Percentiles rank a stretch among this genome's conserved stretches.
phyloP scores from a whole-genome alignment of 2,329 filamentous ascomycete species.

The Fusarium setosum region DNA sequence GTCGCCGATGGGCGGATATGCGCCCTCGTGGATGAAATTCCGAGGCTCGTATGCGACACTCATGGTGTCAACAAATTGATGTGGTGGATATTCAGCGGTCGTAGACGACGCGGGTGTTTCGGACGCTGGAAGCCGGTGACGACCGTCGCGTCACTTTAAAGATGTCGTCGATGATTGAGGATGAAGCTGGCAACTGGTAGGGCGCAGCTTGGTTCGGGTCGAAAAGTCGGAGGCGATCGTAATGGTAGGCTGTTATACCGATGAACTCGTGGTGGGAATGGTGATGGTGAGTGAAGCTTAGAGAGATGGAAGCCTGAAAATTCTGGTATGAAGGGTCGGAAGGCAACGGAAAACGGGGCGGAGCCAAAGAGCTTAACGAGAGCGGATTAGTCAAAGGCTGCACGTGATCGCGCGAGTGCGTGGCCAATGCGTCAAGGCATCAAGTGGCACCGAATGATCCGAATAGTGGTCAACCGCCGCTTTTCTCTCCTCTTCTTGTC shows the following conservation, averaged over 20 bases:
- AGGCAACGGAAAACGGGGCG: constrained; percentile 37
- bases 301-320: constrained; percentile 49
- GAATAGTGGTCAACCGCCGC: constrained; percentile 17
- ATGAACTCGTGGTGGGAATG: constrained; percentile 21
- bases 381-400: constrained; percentile 43
- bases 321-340: constrained; percentile 48
- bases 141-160: constrained; percentile 23
- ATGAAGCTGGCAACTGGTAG: neutral
- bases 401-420: constrained; percentile 45
- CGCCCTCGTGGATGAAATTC: constrained; percentile 60
- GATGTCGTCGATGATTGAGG: neutral
- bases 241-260: constrained; percentile 14
- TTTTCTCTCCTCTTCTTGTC: neutral
- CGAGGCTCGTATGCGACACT: constrained; percentile 64
- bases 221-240: neutral
- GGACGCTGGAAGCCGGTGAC: constrained; percentile 13
- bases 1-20: constrained; percentile 60
- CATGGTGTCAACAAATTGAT: constrained; percentile 51
- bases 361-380: constrained; percentile 36
- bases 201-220: neutral
- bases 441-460: constrained; percentile 39
- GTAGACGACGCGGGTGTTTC: constrained; percentile 28
- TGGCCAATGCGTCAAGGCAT: constrained; percentile 34
- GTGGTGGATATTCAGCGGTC: constrained; percentile 15
- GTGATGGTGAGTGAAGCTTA: constrained; percentile 34